These are phyloP conservation scores for Aspergillus brunneoviolaceus DNA, from an alignment of 2,329 filamentous ascomycete genomes.

Conservation along the genomic window DNA sequence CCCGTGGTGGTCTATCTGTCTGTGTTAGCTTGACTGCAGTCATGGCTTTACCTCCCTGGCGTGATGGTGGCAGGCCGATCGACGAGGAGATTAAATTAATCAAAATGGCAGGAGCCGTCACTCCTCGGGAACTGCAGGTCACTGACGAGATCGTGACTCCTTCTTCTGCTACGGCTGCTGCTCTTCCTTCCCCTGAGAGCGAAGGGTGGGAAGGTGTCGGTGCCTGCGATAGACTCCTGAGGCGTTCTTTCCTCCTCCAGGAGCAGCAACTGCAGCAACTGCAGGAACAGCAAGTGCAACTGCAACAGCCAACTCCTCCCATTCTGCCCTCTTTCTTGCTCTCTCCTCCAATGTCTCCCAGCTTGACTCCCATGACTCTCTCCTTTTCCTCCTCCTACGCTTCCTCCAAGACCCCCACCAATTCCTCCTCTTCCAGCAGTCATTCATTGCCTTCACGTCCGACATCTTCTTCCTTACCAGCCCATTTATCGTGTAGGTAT, in stretches of 20 bases:
- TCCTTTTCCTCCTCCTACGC: neutral
- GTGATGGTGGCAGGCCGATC: neutral
- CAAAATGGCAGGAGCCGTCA: neutral
- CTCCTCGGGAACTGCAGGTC: too few species aligned
- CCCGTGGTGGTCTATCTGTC: neutral
- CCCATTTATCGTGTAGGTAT: constrained; percentile 3
- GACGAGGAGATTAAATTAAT: neutral
- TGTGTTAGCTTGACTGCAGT: neutral
- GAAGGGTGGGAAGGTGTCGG: too few species aligned
- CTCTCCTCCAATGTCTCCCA: neutral
- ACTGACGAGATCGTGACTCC: neutral
- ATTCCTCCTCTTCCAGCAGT: neutral
- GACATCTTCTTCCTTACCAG: constrained; percentile 1
- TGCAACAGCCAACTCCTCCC: neutral
- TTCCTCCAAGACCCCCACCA: neutral
- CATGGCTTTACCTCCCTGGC: neutral
- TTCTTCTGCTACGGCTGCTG: neutral
- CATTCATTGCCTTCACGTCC: constrained; percentile 3
- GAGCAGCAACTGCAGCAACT: too few species aligned
- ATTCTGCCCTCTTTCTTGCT: neutral
- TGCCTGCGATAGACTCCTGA: too few species aligned
- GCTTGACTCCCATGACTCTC: neutral
- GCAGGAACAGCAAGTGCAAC: too few species aligned
- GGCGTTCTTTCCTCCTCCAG: too few species aligned
- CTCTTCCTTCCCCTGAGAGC: neutral